Conservation (phyloP, 768 basidiomycete species). For the Daedaleopsis nitida region DNA sequence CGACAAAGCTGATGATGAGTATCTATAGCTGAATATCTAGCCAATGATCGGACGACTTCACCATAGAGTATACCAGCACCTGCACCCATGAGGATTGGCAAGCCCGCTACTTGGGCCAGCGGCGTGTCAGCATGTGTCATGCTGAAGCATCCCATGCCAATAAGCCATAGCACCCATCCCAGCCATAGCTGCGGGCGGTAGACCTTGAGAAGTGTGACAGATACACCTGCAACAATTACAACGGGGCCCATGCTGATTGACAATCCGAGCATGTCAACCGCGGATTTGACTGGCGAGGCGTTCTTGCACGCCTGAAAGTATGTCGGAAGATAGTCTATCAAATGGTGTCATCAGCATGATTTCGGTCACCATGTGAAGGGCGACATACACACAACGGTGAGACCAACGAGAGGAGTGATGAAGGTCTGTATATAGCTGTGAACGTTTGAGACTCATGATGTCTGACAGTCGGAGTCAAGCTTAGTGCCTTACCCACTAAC, state of each 20-base stretch:
- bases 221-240: background rate
- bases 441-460: conserved; percentile 21
- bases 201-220: background rate
- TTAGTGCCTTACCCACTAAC: conserved; percentile 15
- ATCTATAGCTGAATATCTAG: too few species aligned
- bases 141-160: background rate
- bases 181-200: background rate
- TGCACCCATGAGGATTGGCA: conserved; percentile 1
- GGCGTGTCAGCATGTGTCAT: background rate
- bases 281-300: conserved; percentile 37
- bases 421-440: background rate
- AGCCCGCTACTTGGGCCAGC: background rate
- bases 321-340: conserved; percentile 41
- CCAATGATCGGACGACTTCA: background rate
- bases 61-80: conserved; percentile 12
- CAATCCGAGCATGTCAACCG: conserved; percentile 35
- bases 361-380: background rate
- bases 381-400: background rate
- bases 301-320: conserved; percentile 45
- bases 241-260: conserved; percentile 30
- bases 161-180: background rate
- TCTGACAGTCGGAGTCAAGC: too few species aligned
- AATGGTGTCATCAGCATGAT: background rate
- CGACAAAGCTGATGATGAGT: background rate
- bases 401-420: background rate